Conservation (phyloP, 1,139 yeast species). For the Diutina scorzettiae region DNA sequence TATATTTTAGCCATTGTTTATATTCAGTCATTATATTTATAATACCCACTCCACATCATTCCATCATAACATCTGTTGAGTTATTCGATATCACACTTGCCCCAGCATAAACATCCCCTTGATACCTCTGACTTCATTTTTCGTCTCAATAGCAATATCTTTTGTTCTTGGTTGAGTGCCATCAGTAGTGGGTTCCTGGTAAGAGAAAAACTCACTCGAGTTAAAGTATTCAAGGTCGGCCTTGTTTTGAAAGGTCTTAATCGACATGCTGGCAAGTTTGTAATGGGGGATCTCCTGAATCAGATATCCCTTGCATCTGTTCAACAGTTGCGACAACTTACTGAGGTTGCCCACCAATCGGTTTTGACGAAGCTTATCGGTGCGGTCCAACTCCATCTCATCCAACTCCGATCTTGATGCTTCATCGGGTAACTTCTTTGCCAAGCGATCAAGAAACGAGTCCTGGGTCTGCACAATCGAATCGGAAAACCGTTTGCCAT, state of each 20-base stretch:
- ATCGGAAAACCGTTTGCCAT: slow-evolving; percentile 27
- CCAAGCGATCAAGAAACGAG: slow-evolving; percentile 12
- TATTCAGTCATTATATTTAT: too few relatives aligned
- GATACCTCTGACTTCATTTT: slow-evolving; percentile 30
- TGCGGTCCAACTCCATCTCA: slow-evolving; percentile 13
- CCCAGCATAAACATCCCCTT: slow-evolving; percentile 38
- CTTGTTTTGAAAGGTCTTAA: slow-evolving; percentile 27
- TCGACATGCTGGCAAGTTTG: slow-evolving; percentile 16
- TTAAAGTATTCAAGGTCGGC: slow-evolving; percentile 27
- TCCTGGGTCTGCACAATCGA: slow-evolving; percentile 27
- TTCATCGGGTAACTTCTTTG: slow-evolving; percentile 10
- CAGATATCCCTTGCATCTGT: slow-evolving; percentile 20
- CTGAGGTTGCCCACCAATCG: slow-evolving; percentile 16
- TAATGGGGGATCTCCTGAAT: slow-evolving; percentile 25
- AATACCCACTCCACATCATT: too few relatives aligned
- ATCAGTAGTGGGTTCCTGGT: slow-evolving; percentile 5
- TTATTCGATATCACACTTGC: slow-evolving; percentile 15
- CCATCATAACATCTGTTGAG: too few relatives aligned
- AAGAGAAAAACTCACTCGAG: slow-evolving; percentile 18
- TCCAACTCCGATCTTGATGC: slow-evolving; percentile 11
- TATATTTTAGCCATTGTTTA: too few relatives aligned
- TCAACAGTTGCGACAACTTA: slow-evolving; percentile 15
- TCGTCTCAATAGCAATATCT: slow-evolving; percentile 24
- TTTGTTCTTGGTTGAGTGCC: slow-evolving; percentile 11
- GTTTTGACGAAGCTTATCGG: slow-evolving; percentile 14